Conservation (phyloP, 2,329 filamentous ascomycete genomes). For the Cladosporium sp. region DNA sequence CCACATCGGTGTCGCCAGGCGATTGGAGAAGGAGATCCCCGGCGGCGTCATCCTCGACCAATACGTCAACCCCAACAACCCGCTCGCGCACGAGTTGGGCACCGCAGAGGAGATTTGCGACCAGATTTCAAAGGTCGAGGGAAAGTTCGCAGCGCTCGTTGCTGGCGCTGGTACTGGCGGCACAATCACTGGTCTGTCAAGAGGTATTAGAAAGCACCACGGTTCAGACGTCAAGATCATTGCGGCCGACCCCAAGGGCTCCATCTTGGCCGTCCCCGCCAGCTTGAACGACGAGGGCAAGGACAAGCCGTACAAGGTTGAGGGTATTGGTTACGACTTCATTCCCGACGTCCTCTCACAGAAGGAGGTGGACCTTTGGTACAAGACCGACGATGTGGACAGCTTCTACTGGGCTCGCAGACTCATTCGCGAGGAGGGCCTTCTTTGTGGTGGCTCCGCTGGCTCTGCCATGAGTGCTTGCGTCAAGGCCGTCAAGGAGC, state of each 20-base stretch:
- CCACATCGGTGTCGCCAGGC: constrained; percentile 90
- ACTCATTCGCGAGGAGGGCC: constrained; percentile 89
- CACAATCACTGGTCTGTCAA: constrained; percentile 86
- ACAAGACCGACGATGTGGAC: constrained; percentile 93
- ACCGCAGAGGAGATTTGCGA: constrained; percentile 96
- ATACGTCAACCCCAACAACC: constrained; percentile 90
- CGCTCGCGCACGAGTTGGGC: constrained; percentile 86
- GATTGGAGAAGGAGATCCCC: constrained; percentile 90
- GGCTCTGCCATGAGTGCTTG: constrained; percentile 87
- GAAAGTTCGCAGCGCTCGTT: constrained; percentile 78
- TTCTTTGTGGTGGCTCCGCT: constrained; percentile 90
- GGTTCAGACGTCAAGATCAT: constrained; percentile 83
- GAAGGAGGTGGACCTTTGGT: constrained; percentile 83
- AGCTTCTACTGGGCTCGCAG: constrained; percentile 88
- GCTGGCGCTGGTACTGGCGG: constrained; percentile 94
- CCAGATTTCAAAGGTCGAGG: constrained; percentile 66
- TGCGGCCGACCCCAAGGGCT: constrained; percentile 88
- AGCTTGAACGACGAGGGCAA: constrained; percentile 74
- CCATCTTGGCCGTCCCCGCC: constrained; percentile 82
- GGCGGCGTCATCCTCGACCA: constrained; percentile 97
- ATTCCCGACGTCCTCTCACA: constrained; percentile 90
- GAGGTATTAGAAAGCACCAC: constrained; percentile 78
- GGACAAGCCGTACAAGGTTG: constrained; percentile 92
- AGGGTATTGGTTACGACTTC: constrained; percentile 98
- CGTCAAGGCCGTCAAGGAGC: constrained; percentile 73